These are phyloP conservation scores for Nidula niveotomentosa DNA, from an alignment of 1,284 basidiomycete genomes.

Conservation along the genomic window DNA sequence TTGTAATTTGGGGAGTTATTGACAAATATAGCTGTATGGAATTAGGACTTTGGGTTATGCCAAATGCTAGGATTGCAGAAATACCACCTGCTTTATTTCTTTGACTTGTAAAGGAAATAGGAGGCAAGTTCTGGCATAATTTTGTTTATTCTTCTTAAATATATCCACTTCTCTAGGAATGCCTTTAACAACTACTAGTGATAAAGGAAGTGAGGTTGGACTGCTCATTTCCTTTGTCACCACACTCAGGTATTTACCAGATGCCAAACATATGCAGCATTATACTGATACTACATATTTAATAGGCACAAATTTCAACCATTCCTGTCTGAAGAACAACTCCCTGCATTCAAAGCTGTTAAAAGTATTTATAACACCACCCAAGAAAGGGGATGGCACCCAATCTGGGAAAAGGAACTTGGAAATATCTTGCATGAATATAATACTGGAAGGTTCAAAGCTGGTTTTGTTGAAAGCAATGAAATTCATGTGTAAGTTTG, in stretches of 20 bases:
- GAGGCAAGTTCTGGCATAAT: no score
- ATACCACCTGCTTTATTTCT: constrained; percentile 18
- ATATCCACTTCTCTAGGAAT: no score
- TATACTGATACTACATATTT: not conserved
- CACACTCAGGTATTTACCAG: no score
- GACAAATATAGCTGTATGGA: constrained; percentile 20
- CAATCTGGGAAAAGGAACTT: not conserved
- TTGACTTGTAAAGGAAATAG: constrained; percentile 8
- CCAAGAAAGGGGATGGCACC: not conserved
- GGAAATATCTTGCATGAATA: not conserved
- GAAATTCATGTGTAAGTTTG: not conserved
- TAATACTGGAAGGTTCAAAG: not conserved
- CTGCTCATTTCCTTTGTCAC: not conserved
- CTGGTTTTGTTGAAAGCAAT: not conserved
- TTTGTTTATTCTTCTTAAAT: no score
- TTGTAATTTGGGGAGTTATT: constrained; percentile 19
- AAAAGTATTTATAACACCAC: no score
- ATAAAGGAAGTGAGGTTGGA: not conserved
- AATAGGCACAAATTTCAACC: not conserved
- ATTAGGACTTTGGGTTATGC: constrained; percentile 15
- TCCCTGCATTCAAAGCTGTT: not conserved
- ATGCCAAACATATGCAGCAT: no score
- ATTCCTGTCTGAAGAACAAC: not conserved
- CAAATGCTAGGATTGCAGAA: constrained; percentile 13
- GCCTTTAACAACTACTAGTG: no score